Conservation (phyloP, 805 yeast species). For the Candida ascalaphidarum region DNA sequence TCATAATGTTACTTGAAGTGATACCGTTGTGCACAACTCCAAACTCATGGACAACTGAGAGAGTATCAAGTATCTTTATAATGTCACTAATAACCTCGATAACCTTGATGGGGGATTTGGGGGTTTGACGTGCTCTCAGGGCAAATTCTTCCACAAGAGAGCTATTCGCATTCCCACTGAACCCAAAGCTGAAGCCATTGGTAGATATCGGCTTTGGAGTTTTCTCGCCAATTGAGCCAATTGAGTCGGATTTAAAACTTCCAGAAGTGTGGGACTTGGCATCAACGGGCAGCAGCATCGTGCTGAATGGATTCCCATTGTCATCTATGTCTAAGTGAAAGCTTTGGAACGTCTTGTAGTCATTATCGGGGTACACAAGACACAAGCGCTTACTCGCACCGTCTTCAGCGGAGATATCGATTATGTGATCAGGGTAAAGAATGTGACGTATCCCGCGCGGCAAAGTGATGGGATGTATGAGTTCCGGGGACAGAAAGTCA, state of each 20-base stretch:
- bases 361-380: constrained; percentile 12
- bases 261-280: too few relatives aligned
- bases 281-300: too few relatives aligned
- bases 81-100: constrained; percentile 15
- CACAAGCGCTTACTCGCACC: constrained; percentile 9
- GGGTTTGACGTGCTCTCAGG: too few relatives aligned
- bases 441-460: constrained; percentile 19
- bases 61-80: constrained; percentile 11
- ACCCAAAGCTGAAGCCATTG: too few relatives aligned
- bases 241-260: too few relatives aligned
- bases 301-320: too few relatives aligned
- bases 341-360: constrained; percentile 8
- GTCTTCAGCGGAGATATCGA: constrained; percentile 2
- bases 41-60: constrained; percentile 10
- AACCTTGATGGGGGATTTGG: constrained; percentile 9
- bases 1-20: constrained; percentile 27
- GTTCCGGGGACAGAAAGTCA: constrained; percentile 1
- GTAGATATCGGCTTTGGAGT: too few relatives aligned
- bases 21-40: constrained; percentile 43
- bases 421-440: constrained; percentile 16
- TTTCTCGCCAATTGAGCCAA: too few relatives aligned
- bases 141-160: too few relatives aligned
- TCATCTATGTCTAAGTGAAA: constrained; percentile 1
- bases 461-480: constrained; percentile 12
- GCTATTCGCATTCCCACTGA: too few relatives aligned